Conservation (phyloP, 768 basidiomycete species). For the Leccinum arenicola region DNA sequence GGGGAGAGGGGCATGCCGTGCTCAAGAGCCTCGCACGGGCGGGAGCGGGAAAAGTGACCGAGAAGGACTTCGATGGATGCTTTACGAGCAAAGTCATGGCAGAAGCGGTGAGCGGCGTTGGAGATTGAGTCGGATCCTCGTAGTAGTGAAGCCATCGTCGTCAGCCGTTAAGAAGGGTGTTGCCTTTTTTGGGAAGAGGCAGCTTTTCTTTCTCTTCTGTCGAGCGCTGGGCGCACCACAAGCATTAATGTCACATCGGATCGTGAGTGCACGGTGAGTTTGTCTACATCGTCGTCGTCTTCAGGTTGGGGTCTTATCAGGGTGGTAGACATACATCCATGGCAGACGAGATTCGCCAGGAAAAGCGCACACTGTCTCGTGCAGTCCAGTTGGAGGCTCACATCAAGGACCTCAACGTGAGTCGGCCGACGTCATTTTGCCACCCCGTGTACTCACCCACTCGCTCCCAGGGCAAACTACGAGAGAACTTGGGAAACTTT, state of each 20-base stretch:
- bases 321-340: slow-evolving; percentile 2
- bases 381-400: slow-evolving; percentile 49
- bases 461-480: slow-evolving; percentile 45
- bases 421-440: neutral
- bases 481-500: slow-evolving; percentile 54
- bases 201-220: neutral
- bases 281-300: neutral
- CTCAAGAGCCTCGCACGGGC: slow-evolving; percentile 46
- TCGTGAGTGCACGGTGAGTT: slow-evolving; percentile 11
- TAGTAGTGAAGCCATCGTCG: neutral
- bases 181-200: neutral
- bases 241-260: neutral
- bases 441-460: neutral
- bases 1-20: slow-evolving; percentile 50
- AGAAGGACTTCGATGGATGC: slow-evolving; percentile 42
- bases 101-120: slow-evolving; percentile 45
- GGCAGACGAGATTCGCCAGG: slow-evolving; percentile 22
- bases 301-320: neutral
- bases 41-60: slow-evolving; percentile 47
- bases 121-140: slow-evolving; percentile 29
- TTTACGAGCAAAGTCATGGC: slow-evolving; percentile 49
- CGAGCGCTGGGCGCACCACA: too few species aligned
- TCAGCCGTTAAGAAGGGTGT: neutral
- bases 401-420: slow-evolving; percentile 63
- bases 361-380: slow-evolving; percentile 47